Evolutionary conservation across 2,329 filamentous ascomycete genomes (phyloP).

Genomic region (Calonectria pseudoreteaudii): DNA sequence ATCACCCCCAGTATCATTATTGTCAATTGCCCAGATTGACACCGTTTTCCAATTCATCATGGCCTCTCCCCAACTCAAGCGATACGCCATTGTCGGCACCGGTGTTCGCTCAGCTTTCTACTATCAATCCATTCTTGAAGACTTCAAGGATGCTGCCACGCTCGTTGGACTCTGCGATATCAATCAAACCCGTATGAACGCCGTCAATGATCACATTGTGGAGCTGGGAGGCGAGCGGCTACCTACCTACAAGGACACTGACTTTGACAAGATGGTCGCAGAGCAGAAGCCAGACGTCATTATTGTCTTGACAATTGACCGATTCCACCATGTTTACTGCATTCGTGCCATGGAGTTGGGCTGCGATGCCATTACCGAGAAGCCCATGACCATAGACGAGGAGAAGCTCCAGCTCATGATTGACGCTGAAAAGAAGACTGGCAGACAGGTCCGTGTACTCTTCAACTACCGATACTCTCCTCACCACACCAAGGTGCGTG

Average conservation of each 20-base stretch:
- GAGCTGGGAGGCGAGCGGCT: slow-evolving; percentile 60
- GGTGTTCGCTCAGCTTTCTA: slow-evolving; percentile 70
- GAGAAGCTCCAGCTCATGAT: slow-evolving; percentile 62
- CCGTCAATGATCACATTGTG: slow-evolving; percentile 62
- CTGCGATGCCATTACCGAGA: slow-evolving; percentile 71
- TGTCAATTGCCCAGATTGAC: not conserved
- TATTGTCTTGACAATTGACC: slow-evolving; percentile 73
- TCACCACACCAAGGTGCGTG: slow-evolving; percentile 70
- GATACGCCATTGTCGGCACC: slow-evolving; percentile 68
- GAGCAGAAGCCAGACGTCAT: slow-evolving; percentile 70
- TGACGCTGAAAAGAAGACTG: slow-evolving; percentile 42
- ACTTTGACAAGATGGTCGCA: slow-evolving; percentile 69
- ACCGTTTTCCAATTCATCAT: not conserved
- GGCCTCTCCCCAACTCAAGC: slow-evolving; percentile 44
- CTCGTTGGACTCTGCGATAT: slow-evolving; percentile 71
- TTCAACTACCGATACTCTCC: slow-evolving; percentile 76
- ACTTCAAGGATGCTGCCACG: slow-evolving; percentile 60
- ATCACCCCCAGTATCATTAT: not conserved
- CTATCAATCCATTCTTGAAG: slow-evolving; percentile 67
- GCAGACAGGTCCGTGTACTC: slow-evolving; percentile 64
- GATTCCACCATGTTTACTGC: slow-evolving; percentile 71
- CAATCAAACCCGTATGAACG: slow-evolving; percentile 69
- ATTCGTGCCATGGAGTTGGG: slow-evolving; percentile 69
- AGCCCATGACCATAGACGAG: slow-evolving; percentile 73
- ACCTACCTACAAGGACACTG: slow-evolving; percentile 64